Evolutionary conservation across 257 asterid genomes (phyloP).

Genomic region (Striga asiatica): DNA sequence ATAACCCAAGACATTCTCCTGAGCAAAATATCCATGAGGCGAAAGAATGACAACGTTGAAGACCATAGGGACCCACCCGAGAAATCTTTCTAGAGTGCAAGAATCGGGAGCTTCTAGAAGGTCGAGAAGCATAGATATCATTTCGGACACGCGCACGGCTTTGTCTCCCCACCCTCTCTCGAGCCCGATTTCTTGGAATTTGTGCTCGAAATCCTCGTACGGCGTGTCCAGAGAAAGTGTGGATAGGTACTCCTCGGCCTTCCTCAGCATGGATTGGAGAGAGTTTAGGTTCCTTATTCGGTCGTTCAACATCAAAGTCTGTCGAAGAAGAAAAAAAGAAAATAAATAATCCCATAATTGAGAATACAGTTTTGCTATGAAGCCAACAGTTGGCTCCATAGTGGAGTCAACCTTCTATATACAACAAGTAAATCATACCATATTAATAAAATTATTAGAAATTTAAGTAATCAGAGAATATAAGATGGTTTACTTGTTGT

Average conservation of each 20-base stretch:
- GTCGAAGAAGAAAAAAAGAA: no score
- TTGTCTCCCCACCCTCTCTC: not conserved
- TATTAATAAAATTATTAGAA: no score
- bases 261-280: conserved; percentile 15
- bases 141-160: not conserved
- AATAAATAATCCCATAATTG: no score
- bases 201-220: not conserved
- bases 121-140: not conserved
- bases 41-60: conserved; percentile 16
- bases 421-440: no score
- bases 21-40: conserved; percentile 35
- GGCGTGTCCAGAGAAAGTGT: not conserved
- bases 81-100: conserved; percentile 5
- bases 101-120: conserved; percentile 1
- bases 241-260: conserved; percentile 8
- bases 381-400: no score
- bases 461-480: no score
- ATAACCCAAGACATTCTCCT: conserved; percentile 29
- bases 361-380: no score
- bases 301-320: conserved; percentile 11
- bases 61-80: conserved; percentile 26
- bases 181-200: not conserved
- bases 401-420: no score
- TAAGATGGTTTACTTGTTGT: no score
- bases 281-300: conserved; percentile 22